A percentile compares a stretch with the other conserved stretches of the same genome.
Evolutionary conservation across 495 filamentous ascomycete species (phyloP).

Genomic region (Penicillium steckii): DNA sequence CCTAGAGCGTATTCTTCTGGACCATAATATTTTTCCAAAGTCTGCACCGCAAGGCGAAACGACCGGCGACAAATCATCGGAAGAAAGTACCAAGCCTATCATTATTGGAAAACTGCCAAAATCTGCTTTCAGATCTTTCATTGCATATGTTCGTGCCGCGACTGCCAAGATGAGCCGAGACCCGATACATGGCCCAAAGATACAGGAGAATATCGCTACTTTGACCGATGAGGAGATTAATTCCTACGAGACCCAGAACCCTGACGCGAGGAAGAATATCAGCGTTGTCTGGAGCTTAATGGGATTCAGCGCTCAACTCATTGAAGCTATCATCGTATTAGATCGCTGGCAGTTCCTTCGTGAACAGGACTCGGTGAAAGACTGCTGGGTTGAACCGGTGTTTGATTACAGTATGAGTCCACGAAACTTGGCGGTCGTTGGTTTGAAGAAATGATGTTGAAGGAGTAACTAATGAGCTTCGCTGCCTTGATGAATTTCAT

Average conservation of each 20-base stretch:
- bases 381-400: slow-evolving; percentile 88
- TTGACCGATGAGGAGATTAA: slow-evolving; percentile 73
- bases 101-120: slow-evolving; percentile 86
- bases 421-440: slow-evolving; percentile 85
- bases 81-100: slow-evolving; percentile 40
- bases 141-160: slow-evolving; percentile 76
- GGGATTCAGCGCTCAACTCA: slow-evolving; percentile 87
- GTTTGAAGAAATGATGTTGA: slow-evolving; percentile 60
- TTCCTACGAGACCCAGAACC: slow-evolving; percentile 63
- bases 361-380: slow-evolving; percentile 65
- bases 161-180: slow-evolving; percentile 66
- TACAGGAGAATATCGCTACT: slow-evolving; percentile 57
- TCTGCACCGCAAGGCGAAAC: too few relatives aligned
- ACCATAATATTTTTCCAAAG: slow-evolving; percentile 67
- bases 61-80: too few relatives aligned
- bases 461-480: too few relatives aligned
- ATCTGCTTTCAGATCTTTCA: slow-evolving; percentile 72
- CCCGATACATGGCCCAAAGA: slow-evolving; percentile 51
- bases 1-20: slow-evolving; percentile 84
- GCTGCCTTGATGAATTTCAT: too few relatives aligned
- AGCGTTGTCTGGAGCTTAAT: slow-evolving; percentile 89
- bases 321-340: slow-evolving; percentile 86
- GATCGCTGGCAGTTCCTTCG: slow-evolving; percentile 88
- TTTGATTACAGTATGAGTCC: slow-evolving; percentile 90
- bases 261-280: slow-evolving; percentile 72